Evolutionary conservation across 805 yeast species (phyloP).

Genomic region (Kluyveromyces nonfermentans): DNA sequence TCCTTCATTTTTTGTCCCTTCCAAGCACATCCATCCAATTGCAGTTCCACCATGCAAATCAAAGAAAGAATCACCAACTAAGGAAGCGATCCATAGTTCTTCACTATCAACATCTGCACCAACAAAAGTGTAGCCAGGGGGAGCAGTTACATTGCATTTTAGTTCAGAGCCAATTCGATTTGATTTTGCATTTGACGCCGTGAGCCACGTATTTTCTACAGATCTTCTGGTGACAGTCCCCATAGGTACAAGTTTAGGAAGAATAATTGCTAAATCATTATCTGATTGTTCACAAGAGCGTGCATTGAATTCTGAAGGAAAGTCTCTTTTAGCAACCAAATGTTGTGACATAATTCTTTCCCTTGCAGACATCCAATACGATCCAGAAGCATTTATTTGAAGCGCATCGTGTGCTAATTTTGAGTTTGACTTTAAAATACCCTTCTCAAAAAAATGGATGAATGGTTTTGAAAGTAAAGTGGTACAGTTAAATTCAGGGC

Average conservation of each 20-base stretch:
- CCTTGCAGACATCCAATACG: conserved; percentile 91
- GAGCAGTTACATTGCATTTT: conserved; percentile 79
- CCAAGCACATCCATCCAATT: conserved; percentile 98
- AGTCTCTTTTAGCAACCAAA: conserved; percentile 50
- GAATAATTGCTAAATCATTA: conserved; percentile 52
- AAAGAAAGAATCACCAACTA: conserved; percentile 87
- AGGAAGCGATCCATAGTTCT: conserved; percentile 95
- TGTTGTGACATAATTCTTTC: conserved; percentile 78
- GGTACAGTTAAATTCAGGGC: conserved; percentile 64
- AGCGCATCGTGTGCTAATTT: conserved; percentile 70
- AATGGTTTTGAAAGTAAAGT: conserved; percentile 71
- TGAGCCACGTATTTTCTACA: conserved; percentile 94
- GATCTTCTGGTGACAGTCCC: conserved; percentile 96
- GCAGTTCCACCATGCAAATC: conserved; percentile 93
- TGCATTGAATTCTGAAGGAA: conserved; percentile 18
- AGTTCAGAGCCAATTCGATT: conserved; percentile 87
- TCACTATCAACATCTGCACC: conserved; percentile 99
- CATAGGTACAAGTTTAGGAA: conserved; percentile 84
- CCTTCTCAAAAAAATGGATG: conserved; percentile 61
- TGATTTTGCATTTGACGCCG: conserved; percentile 89
- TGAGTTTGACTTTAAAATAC: conserved; percentile 59
- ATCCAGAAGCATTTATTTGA: conserved; percentile 63
- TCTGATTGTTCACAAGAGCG: conserved; percentile 7
- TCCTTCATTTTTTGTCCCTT: conserved; percentile 84
- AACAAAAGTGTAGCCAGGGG: conserved; percentile 80